Evolutionary conservation across 2,329 filamentous ascomycete species (phyloP), one percentile per base, ranked within the genome.

Genomic region (Neonectria neomacrospora): DNA sequence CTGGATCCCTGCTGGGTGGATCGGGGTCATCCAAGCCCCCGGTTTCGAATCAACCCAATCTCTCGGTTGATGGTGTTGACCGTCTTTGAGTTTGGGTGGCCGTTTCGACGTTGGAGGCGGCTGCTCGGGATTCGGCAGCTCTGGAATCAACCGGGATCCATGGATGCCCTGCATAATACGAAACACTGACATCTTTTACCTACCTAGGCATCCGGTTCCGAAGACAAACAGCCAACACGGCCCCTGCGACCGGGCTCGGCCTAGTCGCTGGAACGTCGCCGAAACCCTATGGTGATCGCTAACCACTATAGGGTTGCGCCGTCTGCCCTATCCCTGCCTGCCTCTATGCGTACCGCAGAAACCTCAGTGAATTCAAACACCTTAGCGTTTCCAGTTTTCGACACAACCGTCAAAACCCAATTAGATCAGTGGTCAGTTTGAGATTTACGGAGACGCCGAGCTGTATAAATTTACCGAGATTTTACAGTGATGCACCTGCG

Each of bases 21-120:
- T 20, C 52, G 10, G 6, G 6, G 7, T 34, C 51, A 32, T n/a
- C n/a, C n/a, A 20, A 28, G 26, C 41, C 26, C 28, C 14, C 53
- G 58, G 53, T 61, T 61, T 61, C 45, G 53, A 61, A 55, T n/a
- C n/a, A n/a, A n/a, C n/a, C n/a, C n/a, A n/a, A 26, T 20, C 28
- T 30, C 34, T 30, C 20, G 22, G 18, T 56, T 23, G 52, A 42
- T 55, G 58, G 12, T 30, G 34, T n/a, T 47, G 45, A 39, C 58
- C 34, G 14, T 37, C 14, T 37, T 12, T n/a, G 34, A 6, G 34
- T 37, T 37, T 37, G 34, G 1, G 6, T 3, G 4, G 14, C 6
- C 34, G 34, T 37, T 7, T n/a, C 34, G 34, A 37, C 34, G 8
- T 16, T n/a, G 6, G 14, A n/a, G 14, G 14, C 34, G 16, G 34